Evolutionary conservation across 73 alveolate species (phyloP), one percentile per base, ranked within the genome.

Genomic region (Blepharisma stoltei): DNA sequence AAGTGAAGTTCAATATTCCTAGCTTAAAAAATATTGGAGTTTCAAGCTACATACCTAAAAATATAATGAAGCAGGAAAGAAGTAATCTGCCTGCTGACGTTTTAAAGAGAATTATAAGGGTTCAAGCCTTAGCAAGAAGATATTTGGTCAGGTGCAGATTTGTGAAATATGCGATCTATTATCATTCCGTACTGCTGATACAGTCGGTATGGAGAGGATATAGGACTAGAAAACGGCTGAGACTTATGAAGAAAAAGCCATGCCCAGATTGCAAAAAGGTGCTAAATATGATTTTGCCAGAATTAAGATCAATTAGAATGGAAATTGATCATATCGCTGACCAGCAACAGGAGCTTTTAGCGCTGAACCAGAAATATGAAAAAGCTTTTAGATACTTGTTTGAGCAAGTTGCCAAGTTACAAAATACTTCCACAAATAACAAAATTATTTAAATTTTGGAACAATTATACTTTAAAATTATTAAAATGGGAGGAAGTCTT

Each of bases 241-340:
- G 73, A 20, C 23, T 60, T 60, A 14, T 14, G 14, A 60, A 60
- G 23, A n/a, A 38, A 9, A 60, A 60, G 46, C 14, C 14, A 25
- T 60, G 73, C 73, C 73, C 73, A 14, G 73, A 60, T 60, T 60
- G 73, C 73, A 60, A 60, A 14, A 60, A 38, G 5, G 23, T 60
- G n/a, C 73, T 60, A 8, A 60, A 60, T 60, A 60, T 60, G 73
- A 14, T 60, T 25, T 60, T 60, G 23, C 73, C 73, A 14, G 73
- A 60, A 14, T 25, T 60, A 18, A 60, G 73, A 5, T 20, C 49
- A 14, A 8, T 60, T n/a, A n/a, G 73, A 20, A n/a, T 60, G 38
- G 73, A 60, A 25, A n/a, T 60, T 60, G 46, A 60, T 5, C 49
- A 60, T 60, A 60, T 60, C 23, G 14, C 73, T 14, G 46, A 60